A percentile compares a stretch with the other conserved stretches of the same genome.
Evolutionary conservation across 2,329 filamentous ascomycete species (phyloP).

Genomic region (Xylaria polymorpha): DNA sequence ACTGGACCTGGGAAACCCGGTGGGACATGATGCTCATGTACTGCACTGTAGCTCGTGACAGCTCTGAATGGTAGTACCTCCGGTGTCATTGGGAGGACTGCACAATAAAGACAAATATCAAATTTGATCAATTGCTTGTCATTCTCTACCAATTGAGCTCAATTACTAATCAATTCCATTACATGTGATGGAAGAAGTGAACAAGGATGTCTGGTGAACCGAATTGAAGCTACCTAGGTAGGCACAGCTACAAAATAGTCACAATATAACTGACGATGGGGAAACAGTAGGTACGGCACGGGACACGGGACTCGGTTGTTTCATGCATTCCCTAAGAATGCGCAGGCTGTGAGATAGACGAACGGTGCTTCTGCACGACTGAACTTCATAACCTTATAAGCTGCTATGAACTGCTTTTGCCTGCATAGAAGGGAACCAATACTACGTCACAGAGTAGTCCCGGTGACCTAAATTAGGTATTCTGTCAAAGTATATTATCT

Average conservation of each 20-base stretch:
- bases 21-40: slow-evolving; percentile 1
- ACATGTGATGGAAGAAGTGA: not conserved
- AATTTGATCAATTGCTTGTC: not conserved
- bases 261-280: not conserved
- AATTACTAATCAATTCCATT: not conserved
- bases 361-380: not conserved
- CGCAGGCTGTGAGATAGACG: not conserved
- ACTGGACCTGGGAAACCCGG: not conserved
- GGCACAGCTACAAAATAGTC: not conserved
- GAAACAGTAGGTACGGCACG: not conserved
- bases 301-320: not conserved
- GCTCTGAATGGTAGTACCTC: not conserved
- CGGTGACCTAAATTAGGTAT: not conserved
- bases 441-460: not conserved
- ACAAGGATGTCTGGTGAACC: slow-evolving; percentile 2
- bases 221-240: not conserved
- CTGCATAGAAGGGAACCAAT: not conserved
- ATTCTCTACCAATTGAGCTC: not conserved
- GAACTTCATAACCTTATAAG: not conserved
- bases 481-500: not conserved
- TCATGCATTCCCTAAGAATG: not conserved
- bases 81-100: not conserved
- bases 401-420: not conserved
- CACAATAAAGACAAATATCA: not conserved
- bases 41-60: slow-evolving; percentile 10